Base-by-base conservation (phyloP, 2,329 filamentous ascomycete genomes). In the Coniosporium tulheliwenetii region DNA sequence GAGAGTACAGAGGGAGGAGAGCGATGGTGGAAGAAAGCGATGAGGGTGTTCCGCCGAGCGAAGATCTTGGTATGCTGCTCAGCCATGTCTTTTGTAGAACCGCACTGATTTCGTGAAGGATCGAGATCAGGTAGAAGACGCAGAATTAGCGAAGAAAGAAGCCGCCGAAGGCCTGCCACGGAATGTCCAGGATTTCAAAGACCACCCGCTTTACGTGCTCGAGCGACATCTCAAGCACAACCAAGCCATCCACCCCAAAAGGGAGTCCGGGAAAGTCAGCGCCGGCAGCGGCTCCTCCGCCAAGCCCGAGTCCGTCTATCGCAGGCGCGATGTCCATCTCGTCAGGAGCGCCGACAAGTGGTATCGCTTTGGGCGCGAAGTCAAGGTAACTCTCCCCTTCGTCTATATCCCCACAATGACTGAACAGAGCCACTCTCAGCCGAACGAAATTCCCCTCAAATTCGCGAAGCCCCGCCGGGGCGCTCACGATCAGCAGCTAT, bases 321-420 rank as follows among this genome's bases (percentile, higher is more conserved):
- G 87, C 16, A 74, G 91, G 3, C 71, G 70, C 38, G 85, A 96
- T 54, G 85, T 98, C 0, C 77, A 84, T 40, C 53, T 77, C 5
- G 85, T 85, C 1, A 75, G 79, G 45, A 93, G 78, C 45, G 78
- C 77, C 2, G 85, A 93, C 48, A 85, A 82, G 47, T 98, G 91
- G 93, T 95, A 91, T 58, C 77, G 87, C 2, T 62, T 89, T 44
- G 91, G 91, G 0, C 72, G 85, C 19, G 79, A 86, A 47, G 75
- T 98, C 7, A 84, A 77, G 48, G 62, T 75, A 39, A 36, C 48
- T 49, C 10, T 5, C 10, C n/a, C n/a, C n/a, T n/a, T n/a, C n/a
- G n/a, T n/a, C n/a, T n/a, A n/a, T n/a, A n/a, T n/a, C n/a, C n/a
- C n/a, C n/a, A n/a, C n/a, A n/a, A n/a, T n/a, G n/a, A n/a, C n/a